These are phyloP conservation scores for Goffeauzyma gilvescens DNA, from an alignment of 768 basidiomycete species.

Conservation along the genomic window DNA sequence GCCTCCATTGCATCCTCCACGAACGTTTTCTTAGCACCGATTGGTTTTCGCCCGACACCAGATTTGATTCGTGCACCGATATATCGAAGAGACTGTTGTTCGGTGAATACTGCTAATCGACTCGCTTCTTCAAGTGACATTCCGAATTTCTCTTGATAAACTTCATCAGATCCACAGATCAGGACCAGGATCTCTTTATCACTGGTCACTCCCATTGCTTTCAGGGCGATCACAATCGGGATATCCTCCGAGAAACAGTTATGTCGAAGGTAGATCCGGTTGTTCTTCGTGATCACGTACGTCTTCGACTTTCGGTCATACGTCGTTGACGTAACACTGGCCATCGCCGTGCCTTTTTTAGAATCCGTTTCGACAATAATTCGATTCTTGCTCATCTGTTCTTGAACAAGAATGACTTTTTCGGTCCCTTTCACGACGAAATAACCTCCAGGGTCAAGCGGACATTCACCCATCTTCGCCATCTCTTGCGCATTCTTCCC, in stretches of 20 bases:
- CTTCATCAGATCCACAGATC: constrained; percentile 76
- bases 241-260: constrained; percentile 96
- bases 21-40: constrained; percentile 40
- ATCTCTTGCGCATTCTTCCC: constrained; percentile 58
- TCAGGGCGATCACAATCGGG: constrained; percentile 85
- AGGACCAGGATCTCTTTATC: constrained; percentile 94
- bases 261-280: constrained; percentile 85
- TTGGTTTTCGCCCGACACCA: constrained; percentile 43
- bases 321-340: constrained; percentile 69
- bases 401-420: constrained; percentile 83
- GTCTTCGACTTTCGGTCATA: constrained; percentile 73
- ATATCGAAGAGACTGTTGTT: constrained; percentile 83
- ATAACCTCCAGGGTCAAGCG: constrained; percentile 96
- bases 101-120: constrained; percentile 48
- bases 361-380: constrained; percentile 93
- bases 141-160: constrained; percentile 68
- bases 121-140: constrained; percentile 79
- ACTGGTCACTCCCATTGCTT: constrained; percentile 86
- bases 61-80: constrained; percentile 78
- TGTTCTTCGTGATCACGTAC: constrained; percentile 86
- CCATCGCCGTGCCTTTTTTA: constrained; percentile 74
- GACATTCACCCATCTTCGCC: constrained; percentile 91
- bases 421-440: constrained; percentile 50
- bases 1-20: constrained; percentile 89
- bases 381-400: constrained; percentile 94